Conservation (phyloP, 805 yeast species). For the Candida boidinii region DNA sequence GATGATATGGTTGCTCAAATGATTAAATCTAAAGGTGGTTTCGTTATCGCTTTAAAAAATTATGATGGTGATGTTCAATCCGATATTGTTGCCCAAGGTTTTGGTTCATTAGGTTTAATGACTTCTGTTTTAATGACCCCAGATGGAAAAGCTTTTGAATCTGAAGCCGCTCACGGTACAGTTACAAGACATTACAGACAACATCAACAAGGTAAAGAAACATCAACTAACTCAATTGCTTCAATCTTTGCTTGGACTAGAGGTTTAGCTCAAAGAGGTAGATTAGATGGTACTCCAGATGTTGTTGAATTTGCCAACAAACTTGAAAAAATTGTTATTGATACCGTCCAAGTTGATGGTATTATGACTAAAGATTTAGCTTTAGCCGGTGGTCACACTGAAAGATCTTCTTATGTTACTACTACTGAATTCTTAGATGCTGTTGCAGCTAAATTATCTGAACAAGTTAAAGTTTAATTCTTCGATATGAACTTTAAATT, state of each 20-base stretch:
- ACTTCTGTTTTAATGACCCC: slow-evolving; percentile 78
- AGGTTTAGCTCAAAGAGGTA: slow-evolving; percentile 77
- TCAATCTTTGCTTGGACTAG: slow-evolving; percentile 85
- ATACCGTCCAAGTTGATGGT: slow-evolving; percentile 66
- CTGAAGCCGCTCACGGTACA: slow-evolving; percentile 85
- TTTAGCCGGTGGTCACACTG: slow-evolving; percentile 55
- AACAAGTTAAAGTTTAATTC: slow-evolving; percentile 9
- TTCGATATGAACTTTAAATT: background rate
- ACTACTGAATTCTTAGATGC: slow-evolving; percentile 74
- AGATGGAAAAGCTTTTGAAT: slow-evolving; percentile 78
- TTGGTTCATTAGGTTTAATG: slow-evolving; percentile 79
- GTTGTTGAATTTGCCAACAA: slow-evolving; percentile 58
- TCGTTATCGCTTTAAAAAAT: slow-evolving; percentile 71
- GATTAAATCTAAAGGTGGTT: slow-evolving; percentile 81
- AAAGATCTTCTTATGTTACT: slow-evolving; percentile 56
- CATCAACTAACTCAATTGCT: slow-evolving; percentile 80
- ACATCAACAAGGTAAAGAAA: slow-evolving; percentile 73
- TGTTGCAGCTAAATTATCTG: slow-evolving; percentile 41
- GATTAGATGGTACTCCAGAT: slow-evolving; percentile 61
- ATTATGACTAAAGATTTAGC: slow-evolving; percentile 83
- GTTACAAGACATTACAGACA: slow-evolving; percentile 83
- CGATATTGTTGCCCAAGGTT: slow-evolving; percentile 82
- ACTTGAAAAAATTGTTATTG: slow-evolving; percentile 60
- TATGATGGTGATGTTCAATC: slow-evolving; percentile 85
- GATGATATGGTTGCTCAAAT: slow-evolving; percentile 89